Base-by-base conservation (phyloP, 2,329 filamentous ascomycete species). In the Arthrobotrys megalospora region DNA sequence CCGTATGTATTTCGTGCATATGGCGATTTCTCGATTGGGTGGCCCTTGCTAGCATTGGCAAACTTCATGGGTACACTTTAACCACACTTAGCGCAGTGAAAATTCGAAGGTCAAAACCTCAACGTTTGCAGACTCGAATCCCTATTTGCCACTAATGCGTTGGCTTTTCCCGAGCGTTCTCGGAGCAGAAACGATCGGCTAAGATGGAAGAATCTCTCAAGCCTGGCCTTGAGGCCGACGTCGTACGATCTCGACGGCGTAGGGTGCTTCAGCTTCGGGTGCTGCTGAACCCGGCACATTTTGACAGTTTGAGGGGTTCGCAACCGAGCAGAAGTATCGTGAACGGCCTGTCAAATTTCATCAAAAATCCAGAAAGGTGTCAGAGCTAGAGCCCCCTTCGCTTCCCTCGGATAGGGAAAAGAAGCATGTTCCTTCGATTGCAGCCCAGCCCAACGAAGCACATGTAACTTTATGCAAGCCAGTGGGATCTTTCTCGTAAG, bases 81-180 rank as follows among this genome's bases (percentile, higher is more conserved):
- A 24, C 50, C 75, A 72, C 75, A 71, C 24, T 78, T 78, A 78
- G 75, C 75, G 75, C 75, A 78, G 52, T 43, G 19, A 78, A 78
- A 72, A 63, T 47, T 43, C 21, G 58, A 60, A 36, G 41, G 62
- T 28, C 62, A 52, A 19, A 36, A 47, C 24, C 48, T 32, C 21
- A 67, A 60, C 43, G 72, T 55, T 76, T 68, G 72, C 65, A 65
- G 65, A 58, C 14, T 11, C 28, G 11, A 58, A 60, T 69, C 19
- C 34, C n/a, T n/a, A 32, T 77, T 77, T 78, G 75, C 75, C 75
- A 78, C 75, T 72, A 64, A 78, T 78, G 60, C 60, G 75, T 62
- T 78, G 75, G 60, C 60, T 66, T 62, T 24, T 47, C 32, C 69
- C 75, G 67, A 78, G 62, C n/a, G 24, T 47, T 53, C 75, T 78